A percentile compares a stretch with the other conserved stretches of the same genome.
phyloP scores from a whole-genome alignment of 306 rosid genomes.

The Glycine tomentella region DNA sequence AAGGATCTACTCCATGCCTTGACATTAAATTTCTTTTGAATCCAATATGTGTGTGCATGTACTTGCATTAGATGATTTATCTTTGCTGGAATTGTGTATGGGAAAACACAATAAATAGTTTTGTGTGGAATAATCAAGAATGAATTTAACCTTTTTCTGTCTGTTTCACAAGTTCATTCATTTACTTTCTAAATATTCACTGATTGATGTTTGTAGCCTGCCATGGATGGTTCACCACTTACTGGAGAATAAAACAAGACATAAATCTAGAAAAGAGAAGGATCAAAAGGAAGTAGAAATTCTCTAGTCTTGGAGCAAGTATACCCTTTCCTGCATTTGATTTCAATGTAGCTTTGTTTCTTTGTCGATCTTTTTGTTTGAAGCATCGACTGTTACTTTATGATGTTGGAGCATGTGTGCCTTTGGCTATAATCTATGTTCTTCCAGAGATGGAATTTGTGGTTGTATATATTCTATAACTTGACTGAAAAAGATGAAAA shows the following conservation, averaged over 20 bases:
- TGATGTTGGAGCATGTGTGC: slow-evolving; percentile 2
- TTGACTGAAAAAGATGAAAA: not conserved
- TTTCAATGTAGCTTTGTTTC: slow-evolving; percentile 6
- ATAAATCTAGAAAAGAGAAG: not conserved
- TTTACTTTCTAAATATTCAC: not conserved
- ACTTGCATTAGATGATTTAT: not conserved
- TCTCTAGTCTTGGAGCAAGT: not conserved
- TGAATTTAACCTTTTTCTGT: not conserved
- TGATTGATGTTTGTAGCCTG: not conserved
- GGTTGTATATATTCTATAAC: slow-evolving; percentile 14
- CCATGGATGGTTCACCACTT: not conserved
- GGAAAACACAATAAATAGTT: not conserved
- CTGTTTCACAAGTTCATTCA: not conserved
- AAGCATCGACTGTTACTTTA: slow-evolving; percentile 2
- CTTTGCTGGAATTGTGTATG: not conserved
- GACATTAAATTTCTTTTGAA: not conserved
- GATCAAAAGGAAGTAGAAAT: not conserved
- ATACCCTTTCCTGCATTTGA: not conserved
- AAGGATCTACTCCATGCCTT: not conserved
- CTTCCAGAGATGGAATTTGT: not conserved
- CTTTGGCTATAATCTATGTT: not conserved
- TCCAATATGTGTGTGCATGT: not conserved
- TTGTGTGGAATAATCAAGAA: slow-evolving; percentile 1
- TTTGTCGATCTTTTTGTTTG: not conserved
- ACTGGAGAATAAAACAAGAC: not conserved